A percentile compares a stretch with the other conserved stretches of the same genome.
Evolutionary conservation across 768 basidiomycete genomes (phyloP).

Genomic region (Pholiota microspora): DNA sequence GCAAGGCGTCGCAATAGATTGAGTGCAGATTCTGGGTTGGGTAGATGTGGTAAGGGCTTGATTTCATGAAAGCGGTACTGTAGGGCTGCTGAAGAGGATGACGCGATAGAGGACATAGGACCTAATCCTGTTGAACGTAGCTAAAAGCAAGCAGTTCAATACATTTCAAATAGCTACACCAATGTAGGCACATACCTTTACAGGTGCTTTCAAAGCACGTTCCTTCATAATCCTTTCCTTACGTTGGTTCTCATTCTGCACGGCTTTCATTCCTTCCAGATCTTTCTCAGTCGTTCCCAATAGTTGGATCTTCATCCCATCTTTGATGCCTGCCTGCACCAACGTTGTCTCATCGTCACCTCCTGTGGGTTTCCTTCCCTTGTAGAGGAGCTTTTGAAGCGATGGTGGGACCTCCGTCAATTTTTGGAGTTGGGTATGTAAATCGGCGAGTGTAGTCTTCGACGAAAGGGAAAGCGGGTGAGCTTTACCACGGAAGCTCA

Average conservation of each 20-base stretch:
- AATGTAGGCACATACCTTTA: slow-evolving; percentile 45
- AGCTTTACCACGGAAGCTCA: slow-evolving; percentile 48
- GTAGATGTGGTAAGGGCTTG: slow-evolving; percentile 61
- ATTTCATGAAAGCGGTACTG: slow-evolving; percentile 65
- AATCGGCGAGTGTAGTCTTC: slow-evolving; percentile 46
- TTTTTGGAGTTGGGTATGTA: slow-evolving; percentile 55
- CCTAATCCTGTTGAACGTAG: slow-evolving; percentile 53
- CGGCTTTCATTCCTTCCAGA: slow-evolving; percentile 48
- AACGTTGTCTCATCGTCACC: slow-evolving; percentile 25
- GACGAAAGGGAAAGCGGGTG: slow-evolving; percentile 48
- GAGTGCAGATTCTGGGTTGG: slow-evolving; percentile 56
- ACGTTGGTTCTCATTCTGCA: slow-evolving; percentile 56
- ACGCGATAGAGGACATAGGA: slow-evolving; percentile 19
- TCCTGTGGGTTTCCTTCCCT: slow-evolving; percentile 50
- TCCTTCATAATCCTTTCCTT: slow-evolving; percentile 59
- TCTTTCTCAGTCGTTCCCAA: slow-evolving; percentile 64
- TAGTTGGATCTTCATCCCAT: slow-evolving; percentile 68
- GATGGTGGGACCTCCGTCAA: slow-evolving; percentile 64
- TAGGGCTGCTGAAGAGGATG: slow-evolving; percentile 30
- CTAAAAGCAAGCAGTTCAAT: slow-evolving; percentile 25
- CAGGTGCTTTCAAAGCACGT: slow-evolving; percentile 52
- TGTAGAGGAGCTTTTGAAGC: slow-evolving; percentile 72
- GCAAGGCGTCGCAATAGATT: slow-evolving; percentile 56
- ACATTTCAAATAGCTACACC: background rate
- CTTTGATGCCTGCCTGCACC: slow-evolving; percentile 51